phyloP scores from a whole-genome alignment of 2,329 filamentous ascomycete genomes.

The Lanzia echinophila region DNA sequence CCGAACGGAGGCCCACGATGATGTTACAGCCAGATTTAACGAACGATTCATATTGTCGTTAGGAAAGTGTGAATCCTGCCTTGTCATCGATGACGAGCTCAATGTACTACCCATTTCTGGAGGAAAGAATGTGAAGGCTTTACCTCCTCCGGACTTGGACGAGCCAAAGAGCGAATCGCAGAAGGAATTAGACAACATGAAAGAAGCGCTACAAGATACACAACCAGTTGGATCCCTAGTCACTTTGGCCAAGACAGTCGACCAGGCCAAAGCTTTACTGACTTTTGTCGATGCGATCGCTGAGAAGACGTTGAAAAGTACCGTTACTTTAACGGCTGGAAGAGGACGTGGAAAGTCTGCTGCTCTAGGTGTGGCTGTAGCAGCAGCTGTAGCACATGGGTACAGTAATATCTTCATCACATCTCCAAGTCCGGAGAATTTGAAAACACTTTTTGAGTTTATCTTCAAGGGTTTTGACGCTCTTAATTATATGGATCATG shows the following conservation, averaged over 20 bases:
- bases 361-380: constrained; percentile 87
- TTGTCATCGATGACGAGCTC: constrained; percentile 95
- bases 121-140: constrained; percentile 77
- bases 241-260: constrained; percentile 79
- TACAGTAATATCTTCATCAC: constrained; percentile 99
- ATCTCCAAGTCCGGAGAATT: constrained; percentile 91
- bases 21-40: constrained; percentile 94
- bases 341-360: constrained; percentile 96
- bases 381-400: constrained; percentile 87
- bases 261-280: constrained; percentile 93
- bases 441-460: constrained; percentile 98
- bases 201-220: constrained; percentile 77
- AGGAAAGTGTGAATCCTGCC: constrained; percentile 87
- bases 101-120: constrained; percentile 97
- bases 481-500: constrained; percentile 86
- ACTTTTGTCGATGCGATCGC: constrained; percentile 95
- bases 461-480: constrained; percentile 98
- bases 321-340: constrained; percentile 86
- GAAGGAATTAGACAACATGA: constrained; percentile 76
- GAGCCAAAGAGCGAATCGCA: constrained; percentile 65
- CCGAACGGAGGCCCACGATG: constrained; percentile 89
- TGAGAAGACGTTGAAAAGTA: constrained; percentile 91
- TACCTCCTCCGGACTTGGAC: constrained; percentile 70
- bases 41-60: constrained; percentile 94
- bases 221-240: constrained; percentile 82